These are phyloP conservation scores for Lasiodiplodia theobromae DNA, from an alignment of 2,329 filamentous ascomycete species.

Conservation along the genomic window DNA sequence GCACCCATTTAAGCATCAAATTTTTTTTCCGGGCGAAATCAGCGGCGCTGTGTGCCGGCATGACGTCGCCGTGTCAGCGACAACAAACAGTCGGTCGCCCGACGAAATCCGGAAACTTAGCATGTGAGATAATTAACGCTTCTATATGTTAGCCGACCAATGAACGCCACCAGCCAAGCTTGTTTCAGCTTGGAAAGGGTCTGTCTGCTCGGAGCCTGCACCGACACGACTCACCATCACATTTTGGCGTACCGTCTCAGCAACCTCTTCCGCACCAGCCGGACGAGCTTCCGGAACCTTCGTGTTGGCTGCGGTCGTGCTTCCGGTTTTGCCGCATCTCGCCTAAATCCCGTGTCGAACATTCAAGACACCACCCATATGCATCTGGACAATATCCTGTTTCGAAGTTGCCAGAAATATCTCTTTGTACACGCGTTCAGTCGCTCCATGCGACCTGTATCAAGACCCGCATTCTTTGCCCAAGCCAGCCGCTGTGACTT, in stretches of 20 bases:
- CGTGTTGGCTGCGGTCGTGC: neutral
- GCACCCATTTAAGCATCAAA: neutral
- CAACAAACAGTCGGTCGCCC: neutral
- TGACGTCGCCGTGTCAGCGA: conserved; percentile 3
- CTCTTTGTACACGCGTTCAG: neutral
- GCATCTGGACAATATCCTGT: neutral
- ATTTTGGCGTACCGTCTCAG: neutral
- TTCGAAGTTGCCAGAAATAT: neutral
- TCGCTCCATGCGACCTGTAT: neutral
- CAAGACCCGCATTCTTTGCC: neutral
- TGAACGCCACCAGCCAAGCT: neutral
- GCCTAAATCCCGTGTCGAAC: neutral
- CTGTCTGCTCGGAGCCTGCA: neutral
- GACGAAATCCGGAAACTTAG: conserved; percentile 7
- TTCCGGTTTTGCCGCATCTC: neutral
- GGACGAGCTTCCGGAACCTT: neutral
- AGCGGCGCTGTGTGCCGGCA: neutral
- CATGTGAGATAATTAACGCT: neutral
- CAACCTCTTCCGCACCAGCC: neutral
- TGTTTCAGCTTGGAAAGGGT: conserved; percentile 5
- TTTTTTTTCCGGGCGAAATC: neutral
- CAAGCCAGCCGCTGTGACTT: neutral
- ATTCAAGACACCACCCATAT: neutral
- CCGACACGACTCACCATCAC: neutral
- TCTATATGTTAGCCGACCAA: neutral